Evolutionary conservation across 2,329 filamentous ascomycete species (phyloP).

Genomic region (Aspergillus pseudonomiae): DNA sequence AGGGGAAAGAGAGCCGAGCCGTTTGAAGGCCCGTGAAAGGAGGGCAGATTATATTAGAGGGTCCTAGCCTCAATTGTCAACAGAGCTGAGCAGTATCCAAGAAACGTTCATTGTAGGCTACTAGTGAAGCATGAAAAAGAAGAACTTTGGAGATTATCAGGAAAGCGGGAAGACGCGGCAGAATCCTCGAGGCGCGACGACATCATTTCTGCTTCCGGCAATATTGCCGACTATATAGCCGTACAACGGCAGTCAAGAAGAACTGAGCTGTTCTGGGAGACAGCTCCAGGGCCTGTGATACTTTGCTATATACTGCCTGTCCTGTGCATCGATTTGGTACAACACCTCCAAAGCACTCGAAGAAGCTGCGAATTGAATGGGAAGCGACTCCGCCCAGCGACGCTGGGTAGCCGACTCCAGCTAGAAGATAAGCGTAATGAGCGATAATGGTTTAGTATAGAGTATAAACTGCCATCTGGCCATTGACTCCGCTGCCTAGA

Average conservation of each 20-base stretch:
- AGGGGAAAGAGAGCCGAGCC: constrained; percentile 7
- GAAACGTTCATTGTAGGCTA: constrained; percentile 4
- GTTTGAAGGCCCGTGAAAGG: neutral
- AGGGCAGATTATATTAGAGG: neutral
- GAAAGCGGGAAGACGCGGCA: constrained; percentile 36
- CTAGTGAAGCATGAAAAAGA: constrained; percentile 10
- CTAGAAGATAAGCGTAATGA: neutral
- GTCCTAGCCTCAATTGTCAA: neutral
- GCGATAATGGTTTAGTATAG: neutral
- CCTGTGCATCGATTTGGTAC: neutral
- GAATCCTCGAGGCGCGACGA: constrained; percentile 31
- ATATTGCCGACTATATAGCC: constrained; percentile 16
- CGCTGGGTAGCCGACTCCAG: neutral
- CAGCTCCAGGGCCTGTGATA: neutral
- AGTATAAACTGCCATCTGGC: neutral
- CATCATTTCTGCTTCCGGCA: constrained; percentile 26
- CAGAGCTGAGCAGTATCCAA: neutral
- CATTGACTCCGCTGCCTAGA: neutral
- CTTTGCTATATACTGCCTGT: neutral
- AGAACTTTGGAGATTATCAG: constrained; percentile 18
- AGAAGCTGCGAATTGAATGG: neutral
- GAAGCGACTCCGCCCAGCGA: neutral
- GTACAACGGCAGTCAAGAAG: neutral
- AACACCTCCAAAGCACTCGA: neutral
- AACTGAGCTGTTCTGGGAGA: neutral